Evolutionary conservation across 768 basidiomycete genomes (phyloP).

Genomic region (Lactarius hengduanensis): DNA sequence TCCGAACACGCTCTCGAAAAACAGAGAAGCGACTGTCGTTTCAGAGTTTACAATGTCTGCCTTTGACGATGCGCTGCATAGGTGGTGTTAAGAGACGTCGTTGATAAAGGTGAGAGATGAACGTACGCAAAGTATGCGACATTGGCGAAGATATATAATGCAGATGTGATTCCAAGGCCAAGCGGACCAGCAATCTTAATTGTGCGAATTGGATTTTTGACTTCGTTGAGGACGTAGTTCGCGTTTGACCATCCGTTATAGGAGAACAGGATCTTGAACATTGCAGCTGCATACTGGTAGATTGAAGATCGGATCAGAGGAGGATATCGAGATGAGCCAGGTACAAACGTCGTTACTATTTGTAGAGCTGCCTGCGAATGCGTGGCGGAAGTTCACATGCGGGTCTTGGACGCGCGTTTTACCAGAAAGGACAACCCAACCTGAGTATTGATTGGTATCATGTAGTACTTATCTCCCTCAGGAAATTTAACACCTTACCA

Average conservation of each 20-base stretch:
- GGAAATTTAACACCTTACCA: conserved; percentile 31
- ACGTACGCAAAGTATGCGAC: conserved; percentile 55
- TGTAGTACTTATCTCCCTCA: background rate
- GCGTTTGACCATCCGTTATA: conserved; percentile 55
- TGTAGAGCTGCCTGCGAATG: conserved; percentile 55
- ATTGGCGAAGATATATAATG: conserved; percentile 55
- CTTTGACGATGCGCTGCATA: conserved; percentile 43
- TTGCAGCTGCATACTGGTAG: conserved; percentile 57
- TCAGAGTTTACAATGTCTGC: conserved; percentile 48
- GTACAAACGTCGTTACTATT: conserved; percentile 47
- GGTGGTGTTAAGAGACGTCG: background rate
- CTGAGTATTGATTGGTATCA: conserved; percentile 30
- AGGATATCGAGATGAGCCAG: background rate
- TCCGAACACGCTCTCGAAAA: conserved; percentile 61
- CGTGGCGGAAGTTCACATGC: conserved; percentile 53
- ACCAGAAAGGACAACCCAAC: conserved; percentile 61
- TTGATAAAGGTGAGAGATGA: background rate
- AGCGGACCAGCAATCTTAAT: conserved; percentile 62
- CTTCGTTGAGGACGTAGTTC: conserved; percentile 60
- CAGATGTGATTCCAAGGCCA: conserved; percentile 52
- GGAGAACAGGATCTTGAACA: conserved; percentile 53
- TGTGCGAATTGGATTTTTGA: conserved; percentile 57
- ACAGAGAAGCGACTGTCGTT: conserved; percentile 58
- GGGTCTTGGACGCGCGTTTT: conserved; percentile 57
- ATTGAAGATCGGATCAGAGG: background rate